phyloP scores from a whole-genome alignment of 192 early-diverging fungal genomes.

The Piromyces sp. region DNA sequence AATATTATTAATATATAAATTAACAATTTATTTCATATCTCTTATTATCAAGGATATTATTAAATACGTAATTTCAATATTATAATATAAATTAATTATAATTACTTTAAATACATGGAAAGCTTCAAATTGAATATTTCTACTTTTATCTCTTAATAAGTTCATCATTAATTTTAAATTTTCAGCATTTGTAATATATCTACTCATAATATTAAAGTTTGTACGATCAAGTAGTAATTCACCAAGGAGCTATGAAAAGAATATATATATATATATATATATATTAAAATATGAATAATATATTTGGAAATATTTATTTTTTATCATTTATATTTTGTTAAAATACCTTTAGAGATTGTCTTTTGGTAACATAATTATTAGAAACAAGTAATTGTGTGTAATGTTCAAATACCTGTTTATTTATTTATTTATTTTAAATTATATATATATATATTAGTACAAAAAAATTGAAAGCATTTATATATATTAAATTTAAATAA shows the following conservation, averaged over 20 bases:
- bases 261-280: not conserved
- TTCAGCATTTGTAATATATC: slow-evolving; percentile 75
- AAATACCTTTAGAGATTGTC: slow-evolving; percentile 88
- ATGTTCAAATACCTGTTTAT: slow-evolving; percentile 60
- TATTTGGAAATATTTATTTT: no score
- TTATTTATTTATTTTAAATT: no score
- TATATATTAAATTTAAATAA: slow-evolving; percentile 4
- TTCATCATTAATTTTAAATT: slow-evolving; percentile 99
- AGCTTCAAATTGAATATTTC: slow-evolving; percentile 98
- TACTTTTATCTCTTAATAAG: slow-evolving; percentile 76
- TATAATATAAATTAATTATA: not conserved
- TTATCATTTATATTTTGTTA: not conserved
- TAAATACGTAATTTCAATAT: not conserved
- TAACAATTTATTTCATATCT: no score
- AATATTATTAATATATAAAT: not conserved
- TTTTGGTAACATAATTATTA: slow-evolving; percentile 91
- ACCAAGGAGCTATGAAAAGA: slow-evolving; percentile 57
- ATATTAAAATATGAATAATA: not conserved
- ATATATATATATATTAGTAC: no score
- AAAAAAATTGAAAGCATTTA: no score
- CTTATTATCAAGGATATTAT: not conserved
- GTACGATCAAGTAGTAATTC: slow-evolving; percentile 90
- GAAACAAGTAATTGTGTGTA: slow-evolving; percentile 73
- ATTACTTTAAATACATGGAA: slow-evolving; percentile 98
- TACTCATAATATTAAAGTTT: slow-evolving; percentile 88